Base-by-base conservation (phyloP, 2,329 filamentous ascomycete genomes). In the Botrytis galanthina region DNA sequence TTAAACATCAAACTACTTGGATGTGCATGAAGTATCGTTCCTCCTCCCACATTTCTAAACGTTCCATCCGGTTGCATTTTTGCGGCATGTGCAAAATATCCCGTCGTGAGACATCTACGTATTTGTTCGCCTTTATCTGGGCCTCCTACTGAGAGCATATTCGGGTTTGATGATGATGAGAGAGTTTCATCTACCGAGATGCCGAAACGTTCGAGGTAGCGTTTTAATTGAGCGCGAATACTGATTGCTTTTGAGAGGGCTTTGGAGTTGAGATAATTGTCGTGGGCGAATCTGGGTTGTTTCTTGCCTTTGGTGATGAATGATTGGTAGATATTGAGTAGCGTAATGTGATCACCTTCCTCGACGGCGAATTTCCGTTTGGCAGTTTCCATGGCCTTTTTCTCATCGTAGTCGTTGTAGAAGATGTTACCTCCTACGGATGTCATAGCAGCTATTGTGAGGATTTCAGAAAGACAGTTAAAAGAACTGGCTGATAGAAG, bases 1-100 rank as follows among this genome's bases (percentile, higher is more conserved):
- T 97, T 97, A 85, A 98, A 98, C 90, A 98, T 94, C 77, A 98
- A 84, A 57, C 93, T 97, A 80, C 90, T 97, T 0, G 96, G 96
- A 83, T 99, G 96, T 35, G 94, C 94, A 84, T 97, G 89, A 71
- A 98, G 85, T 7, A 90, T 88, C 69, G 91, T 92, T 57, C 90
- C 90, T 44, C 94, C 94, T 75, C 91, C 91, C n/a, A 97, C 91
- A 69, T 93, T 95, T 78, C 89, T 90, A 81, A 97, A 98, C 7
- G 90, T 95, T 22, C 96, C 96, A 84, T 98, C 95, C 0, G 93
- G 88, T 82, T 97, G 93, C 95, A 98, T 98, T 80, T 91, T 90
- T 62, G 96, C 96, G 6, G 94, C 95, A 81, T 98, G 94, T 0
- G 94, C 92, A 83, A 98, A 99, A 83, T 94, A 98, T 0, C 95